Percentiles rank a stretch among this genome's conserved stretches.
These are phyloP conservation scores for Candida parachauliodes DNA, from an alignment of 805 yeast species.

Conservation along the genomic window DNA sequence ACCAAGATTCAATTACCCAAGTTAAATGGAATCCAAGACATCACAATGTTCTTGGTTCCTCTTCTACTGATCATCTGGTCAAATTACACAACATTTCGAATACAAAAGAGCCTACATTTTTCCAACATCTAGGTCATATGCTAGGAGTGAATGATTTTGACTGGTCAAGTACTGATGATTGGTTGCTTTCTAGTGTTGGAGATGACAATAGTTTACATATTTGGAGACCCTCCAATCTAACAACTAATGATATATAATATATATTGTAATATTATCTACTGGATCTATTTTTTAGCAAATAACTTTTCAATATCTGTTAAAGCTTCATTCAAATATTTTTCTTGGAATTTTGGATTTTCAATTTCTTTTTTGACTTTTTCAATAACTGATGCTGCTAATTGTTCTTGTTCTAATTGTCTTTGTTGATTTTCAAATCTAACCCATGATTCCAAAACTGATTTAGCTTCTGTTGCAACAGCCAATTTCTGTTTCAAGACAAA, in stretches of 20 bases:
- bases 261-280: constrained; percentile 1
- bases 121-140: constrained; percentile 83
- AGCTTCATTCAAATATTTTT: constrained; percentile 83
- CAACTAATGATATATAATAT: constrained; percentile 8
- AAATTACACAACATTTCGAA: constrained; percentile 55
- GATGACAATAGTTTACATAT: constrained; percentile 86
- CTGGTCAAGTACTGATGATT: constrained; percentile 74
- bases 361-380: constrained; percentile 85
- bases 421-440: constrained; percentile 96
- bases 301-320: constrained; percentile 87
- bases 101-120: constrained; percentile 29
- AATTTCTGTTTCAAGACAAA: constrained; percentile 91
- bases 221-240: constrained; percentile 61
- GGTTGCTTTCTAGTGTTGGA: constrained; percentile 72
- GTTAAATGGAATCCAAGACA: constrained; percentile 68
- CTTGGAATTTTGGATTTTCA: constrained; percentile 88
- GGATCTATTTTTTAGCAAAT: constrained; percentile 47
- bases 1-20: constrained; percentile 56
- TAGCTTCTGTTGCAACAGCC: constrained; percentile 85
- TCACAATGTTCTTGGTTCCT: constrained; percentile 55
- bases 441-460: constrained; percentile 96
- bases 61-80: constrained; percentile 62
- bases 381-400: constrained; percentile 80
- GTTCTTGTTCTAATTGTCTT: constrained; percentile 94
- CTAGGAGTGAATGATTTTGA: constrained; percentile 79